Base-by-base conservation (phyloP, 2,329 filamentous ascomycete species). In the Penicillium freii region DNA sequence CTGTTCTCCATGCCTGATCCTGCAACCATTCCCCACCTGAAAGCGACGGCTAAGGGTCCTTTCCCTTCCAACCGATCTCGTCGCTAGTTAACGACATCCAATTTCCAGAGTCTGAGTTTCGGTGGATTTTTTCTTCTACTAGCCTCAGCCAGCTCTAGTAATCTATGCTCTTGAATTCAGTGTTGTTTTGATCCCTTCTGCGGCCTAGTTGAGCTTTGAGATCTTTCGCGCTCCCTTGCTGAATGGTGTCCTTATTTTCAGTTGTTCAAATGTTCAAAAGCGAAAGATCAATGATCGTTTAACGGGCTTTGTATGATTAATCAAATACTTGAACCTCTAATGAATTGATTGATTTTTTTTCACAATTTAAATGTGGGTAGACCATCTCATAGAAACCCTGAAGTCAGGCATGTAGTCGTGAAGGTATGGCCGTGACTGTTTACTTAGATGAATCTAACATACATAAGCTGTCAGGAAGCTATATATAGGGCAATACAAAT, bases 191-290 rank as follows among this genome's bases (percentile, higher is more conserved):
- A 36, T 36, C 40, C 17, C 2, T 19, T 51, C 29, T 33, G 2
- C 19, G 21, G 50, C 31, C 50, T 21, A 17, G 38, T 46, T 52
- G 29, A 52, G 50, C 39, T 52, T 52, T 52, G 50, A 52, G 39
- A 8, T 46, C 7, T 13, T 52, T 45, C n/a, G 19, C 21, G 15
- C 21, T 27, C 8, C 15, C 50, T 29, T 2, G 13, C 38, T 45
- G 39, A 27, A 45, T 36, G 17, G 15, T 33, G 23, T 45, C 27
- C 40, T 17, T 25, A 25, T 36, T 36, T 36, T 36, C 50, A 46
- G 40, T 45, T 45, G 17, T 34, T 19, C 29, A 11, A 45, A 6
- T 36, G 5, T 36, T 10, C 17, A 33, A 25, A 9, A 45, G 29
- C 10, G 25, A 36, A 29, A 8, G 17, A n/a, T 52, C 50, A 36